These are phyloP conservation scores for Ampelomyces quisqualis DNA, from an alignment of 2,329 filamentous ascomycete species.

Conservation along the genomic window DNA sequence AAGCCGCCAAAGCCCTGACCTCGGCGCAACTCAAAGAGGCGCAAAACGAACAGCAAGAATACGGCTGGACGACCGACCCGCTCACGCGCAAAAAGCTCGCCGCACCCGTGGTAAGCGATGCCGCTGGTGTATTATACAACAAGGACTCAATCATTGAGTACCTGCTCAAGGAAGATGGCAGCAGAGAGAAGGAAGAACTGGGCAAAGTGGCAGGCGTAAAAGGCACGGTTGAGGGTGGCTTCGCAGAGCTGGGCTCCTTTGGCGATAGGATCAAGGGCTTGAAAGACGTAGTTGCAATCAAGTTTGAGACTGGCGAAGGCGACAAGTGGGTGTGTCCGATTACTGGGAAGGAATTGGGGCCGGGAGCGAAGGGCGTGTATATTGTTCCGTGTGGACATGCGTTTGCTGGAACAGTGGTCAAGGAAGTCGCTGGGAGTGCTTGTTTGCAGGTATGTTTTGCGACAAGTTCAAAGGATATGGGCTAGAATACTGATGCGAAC, in stretches of 20 bases:
- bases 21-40: conserved; percentile 86
- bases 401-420: conserved; percentile 83
- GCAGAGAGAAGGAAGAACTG: conserved; percentile 62
- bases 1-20: conserved; percentile 79
- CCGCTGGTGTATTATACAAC: conserved; percentile 82
- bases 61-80: conserved; percentile 85
- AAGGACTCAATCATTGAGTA: conserved; percentile 83
- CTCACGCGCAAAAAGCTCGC: conserved; percentile 77
- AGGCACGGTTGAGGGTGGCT: conserved; percentile 61
- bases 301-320: conserved; percentile 63
- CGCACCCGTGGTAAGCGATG: conserved; percentile 79
- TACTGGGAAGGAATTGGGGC: conserved; percentile 81
- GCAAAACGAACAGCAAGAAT: conserved; percentile 77
- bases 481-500: conserved; percentile 11
- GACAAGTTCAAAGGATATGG: not conserved
- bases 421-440: conserved; percentile 68
- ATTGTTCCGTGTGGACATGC: conserved; percentile 93
- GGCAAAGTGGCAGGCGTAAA: conserved; percentile 44
- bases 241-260: conserved; percentile 48
- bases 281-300: conserved; percentile 83
- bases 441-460: conserved; percentile 54
- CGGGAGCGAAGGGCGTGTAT: conserved; percentile 78
- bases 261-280: conserved; percentile 70
- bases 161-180: conserved; percentile 58
- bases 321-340: conserved; percentile 81